A percentile compares a stretch with the other conserved stretches of the same genome.
Evolutionary conservation across 805 yeast species (phyloP).

Genomic region (Hanseniaspora vineae): DNA sequence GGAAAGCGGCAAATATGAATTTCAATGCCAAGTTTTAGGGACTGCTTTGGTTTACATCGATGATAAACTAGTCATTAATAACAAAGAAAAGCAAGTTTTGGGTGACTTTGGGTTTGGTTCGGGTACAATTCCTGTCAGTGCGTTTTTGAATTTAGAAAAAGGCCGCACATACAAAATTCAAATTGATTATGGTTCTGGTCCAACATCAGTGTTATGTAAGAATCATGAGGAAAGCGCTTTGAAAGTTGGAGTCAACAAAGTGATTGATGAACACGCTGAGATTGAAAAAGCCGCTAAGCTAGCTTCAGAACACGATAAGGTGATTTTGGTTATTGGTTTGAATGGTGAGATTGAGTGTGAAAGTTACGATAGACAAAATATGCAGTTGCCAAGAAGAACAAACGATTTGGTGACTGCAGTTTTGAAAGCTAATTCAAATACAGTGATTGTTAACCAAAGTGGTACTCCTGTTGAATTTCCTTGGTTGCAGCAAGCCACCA

Average conservation of each 20-base stretch:
- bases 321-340: conserved; percentile 37
- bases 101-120: conserved; percentile 41
- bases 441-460: conserved; percentile 42
- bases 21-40: conserved; percentile 41
- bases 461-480: conserved; percentile 54
- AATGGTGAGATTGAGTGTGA: conserved; percentile 47
- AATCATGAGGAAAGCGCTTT: conserved; percentile 26
- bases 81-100: conserved; percentile 35
- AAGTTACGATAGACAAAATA: conserved; percentile 39
- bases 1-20: conserved; percentile 33
- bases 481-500: conserved; percentile 32
- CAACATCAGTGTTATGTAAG: conserved; percentile 23
- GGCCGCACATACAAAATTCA: conserved; percentile 34
- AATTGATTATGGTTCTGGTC: conserved; percentile 40
- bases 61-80: conserved; percentile 41
- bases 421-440: conserved; percentile 33
- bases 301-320: conserved; percentile 41
- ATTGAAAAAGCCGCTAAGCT: conserved; percentile 32
- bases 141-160: conserved; percentile 26
- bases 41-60: conserved; percentile 43
- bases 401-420: conserved; percentile 34
- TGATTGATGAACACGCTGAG: conserved; percentile 20
- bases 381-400: conserved; percentile 39
- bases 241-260: conserved; percentile 22
- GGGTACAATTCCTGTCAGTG: conserved; percentile 41